These are phyloP conservation scores for Amanita pseudoporphyria DNA, from an alignment of 768 basidiomycete genomes.

Conservation along the genomic window DNA sequence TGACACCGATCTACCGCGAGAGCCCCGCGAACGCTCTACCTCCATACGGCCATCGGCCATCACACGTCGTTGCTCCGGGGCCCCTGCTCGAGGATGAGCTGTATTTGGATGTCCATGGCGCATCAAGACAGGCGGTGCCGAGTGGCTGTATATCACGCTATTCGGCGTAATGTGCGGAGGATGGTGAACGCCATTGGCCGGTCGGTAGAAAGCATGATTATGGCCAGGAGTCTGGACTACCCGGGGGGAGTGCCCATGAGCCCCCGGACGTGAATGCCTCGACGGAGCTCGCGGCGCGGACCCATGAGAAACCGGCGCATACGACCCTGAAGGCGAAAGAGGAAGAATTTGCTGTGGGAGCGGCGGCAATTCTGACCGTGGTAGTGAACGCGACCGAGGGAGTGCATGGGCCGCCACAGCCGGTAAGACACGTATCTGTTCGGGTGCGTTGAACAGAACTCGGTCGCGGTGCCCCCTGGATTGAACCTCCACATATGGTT, in stretches of 20 bases:
- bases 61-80: constrained; percentile 22
- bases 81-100: constrained; percentile 9
- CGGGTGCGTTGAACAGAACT: constrained; percentile 30
- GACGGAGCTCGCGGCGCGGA: constrained; percentile 28
- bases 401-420: constrained; percentile 32
- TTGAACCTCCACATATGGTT: constrained; percentile 20
- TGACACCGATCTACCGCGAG: neutral
- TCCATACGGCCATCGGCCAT: constrained; percentile 31
- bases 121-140: constrained; percentile 38
- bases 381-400: constrained; percentile 36
- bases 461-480: constrained; percentile 16
- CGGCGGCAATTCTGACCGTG: constrained; percentile 25
- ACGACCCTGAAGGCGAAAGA: constrained; percentile 14
- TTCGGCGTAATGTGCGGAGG: constrained; percentile 43
- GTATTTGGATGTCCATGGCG: constrained; percentile 21
- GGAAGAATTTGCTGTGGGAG: constrained; percentile 19
- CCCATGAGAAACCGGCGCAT: neutral
- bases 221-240: neutral
- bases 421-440: constrained; percentile 56
- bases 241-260: neutral
- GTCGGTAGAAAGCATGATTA: constrained; percentile 33
- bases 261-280: constrained; percentile 19
- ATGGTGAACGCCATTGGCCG: constrained; percentile 50
- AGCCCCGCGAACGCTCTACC: neutral
- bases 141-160: constrained; percentile 61